Evolutionary conservation across 176 grass and related monocot genomes (phyloP).

Genomic region (Miscanthus lutarioriparius): DNA sequence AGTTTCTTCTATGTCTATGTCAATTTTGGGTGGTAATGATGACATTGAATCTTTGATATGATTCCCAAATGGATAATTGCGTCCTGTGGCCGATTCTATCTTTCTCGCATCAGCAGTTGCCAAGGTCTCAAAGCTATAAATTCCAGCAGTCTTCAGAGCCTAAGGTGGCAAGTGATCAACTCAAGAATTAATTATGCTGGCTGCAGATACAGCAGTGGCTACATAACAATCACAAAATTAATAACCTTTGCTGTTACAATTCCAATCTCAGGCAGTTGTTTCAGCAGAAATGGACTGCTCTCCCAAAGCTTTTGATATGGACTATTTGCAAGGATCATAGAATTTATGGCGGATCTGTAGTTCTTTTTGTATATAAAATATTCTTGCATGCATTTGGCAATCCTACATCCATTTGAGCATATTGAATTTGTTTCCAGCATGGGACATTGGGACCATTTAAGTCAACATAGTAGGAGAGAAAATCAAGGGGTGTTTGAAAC

Average conservation of each 20-base stretch:
- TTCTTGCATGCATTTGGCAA: too few species aligned
- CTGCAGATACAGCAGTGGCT: slow-evolving; percentile 10
- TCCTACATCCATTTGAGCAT: too few species aligned
- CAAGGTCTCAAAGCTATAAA: slow-evolving; percentile 71
- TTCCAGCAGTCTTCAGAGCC: slow-evolving; percentile 73
- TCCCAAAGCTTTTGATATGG: slow-evolving; percentile 92
- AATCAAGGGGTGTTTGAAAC: too few species aligned
- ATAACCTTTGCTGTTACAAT: slow-evolving; percentile 93
- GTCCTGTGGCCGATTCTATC: slow-evolving; percentile 78
- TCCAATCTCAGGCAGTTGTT: slow-evolving; percentile 94
- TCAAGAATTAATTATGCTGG: slow-evolving; percentile 34
- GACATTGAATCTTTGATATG: slow-evolving; percentile 74
- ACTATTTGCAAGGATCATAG: slow-evolving; percentile 82
- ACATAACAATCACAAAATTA: slow-evolving; percentile 29
- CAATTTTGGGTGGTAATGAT: slow-evolving; percentile 69
- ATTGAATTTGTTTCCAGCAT: too few species aligned
- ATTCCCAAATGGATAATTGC: slow-evolving; percentile 91
- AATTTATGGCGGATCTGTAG: slow-evolving; percentile 61
- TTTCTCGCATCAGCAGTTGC: slow-evolving; percentile 88
- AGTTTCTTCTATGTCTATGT: slow-evolving; percentile 68
- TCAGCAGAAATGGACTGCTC: slow-evolving; percentile 76
- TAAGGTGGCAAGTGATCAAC: slow-evolving; percentile 40
- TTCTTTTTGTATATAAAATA: too few species aligned
- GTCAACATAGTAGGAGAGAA: too few species aligned
- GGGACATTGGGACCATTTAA: too few species aligned